Evolutionary conservation across 371 early-diverging fungal genomes (phyloP), one percentile per base, ranked within the genome.

Genomic region (Batkoa obscura): DNA sequence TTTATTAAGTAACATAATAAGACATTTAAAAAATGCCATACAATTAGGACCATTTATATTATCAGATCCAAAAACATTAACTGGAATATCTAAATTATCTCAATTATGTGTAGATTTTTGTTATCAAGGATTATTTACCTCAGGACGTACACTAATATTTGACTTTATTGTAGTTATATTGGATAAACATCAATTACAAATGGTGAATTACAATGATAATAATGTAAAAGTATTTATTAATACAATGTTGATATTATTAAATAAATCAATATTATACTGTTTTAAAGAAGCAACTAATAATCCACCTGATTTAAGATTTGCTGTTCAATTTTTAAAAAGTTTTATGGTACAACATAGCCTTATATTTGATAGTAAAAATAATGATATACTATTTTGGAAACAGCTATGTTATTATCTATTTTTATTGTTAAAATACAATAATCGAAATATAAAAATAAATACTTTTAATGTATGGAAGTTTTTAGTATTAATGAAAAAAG

Each of bases 321-420:
- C 49, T 42, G 62, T 61, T n/a, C 72, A 73, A 1, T 72, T 83
- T 15, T 56, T 85, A 10, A 70, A 73, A 46, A 76, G 76, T 58
- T 73, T 78, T 43, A 72, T 83, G 17, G 75, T 78, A 51, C 72
- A 81, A 62, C 83, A 85, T 63, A 78, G 78, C 59, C 68, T 81
- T 45, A 71, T 83, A 2, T 59, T 84, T 3, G 74, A 72, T 56
- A 12, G 62, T 4, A 64, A 66, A 30, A 81, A 81, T 30, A 72
- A 62, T 0, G 84, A 86, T 58, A 59, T 68, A 3, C 79, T 81
- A 35, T 83, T 80, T 58, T 68, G 80, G 62, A 71, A 69, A 57
- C 72, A 75, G 56, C 64, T 83, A 43, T 72, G 78, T 37, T 72
- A 80, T 58, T 77, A 83, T 63, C 57, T 86, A 35, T 82, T 78